Evolutionary conservation across 305 asterid species (phyloP).

Genomic region (Solanum hybrid): DNA sequence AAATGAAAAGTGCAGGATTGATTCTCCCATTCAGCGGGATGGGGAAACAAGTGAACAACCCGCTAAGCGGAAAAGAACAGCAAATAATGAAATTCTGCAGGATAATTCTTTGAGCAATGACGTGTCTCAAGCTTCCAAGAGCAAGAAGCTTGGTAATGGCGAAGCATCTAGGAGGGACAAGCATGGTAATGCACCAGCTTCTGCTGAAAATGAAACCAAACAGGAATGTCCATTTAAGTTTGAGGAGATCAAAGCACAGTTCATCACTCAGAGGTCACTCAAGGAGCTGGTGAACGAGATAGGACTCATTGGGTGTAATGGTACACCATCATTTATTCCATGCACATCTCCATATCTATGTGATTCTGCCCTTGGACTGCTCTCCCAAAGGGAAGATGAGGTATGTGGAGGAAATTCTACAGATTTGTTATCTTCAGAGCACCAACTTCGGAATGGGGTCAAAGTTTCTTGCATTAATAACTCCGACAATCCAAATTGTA

Average conservation of each 20-base stretch:
- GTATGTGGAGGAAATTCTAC: constrained; percentile 19
- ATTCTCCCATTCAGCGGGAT: constrained; percentile 27
- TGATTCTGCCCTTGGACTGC: constrained; percentile 39
- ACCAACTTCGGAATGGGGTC: constrained; percentile 20
- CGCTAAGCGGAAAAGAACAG: constrained; percentile 35
- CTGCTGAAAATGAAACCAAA: constrained; percentile 17
- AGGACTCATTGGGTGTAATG: constrained; percentile 58
- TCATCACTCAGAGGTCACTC: constrained; percentile 47
- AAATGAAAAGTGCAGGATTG: constrained; percentile 38
- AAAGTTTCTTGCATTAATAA: constrained; percentile 12
- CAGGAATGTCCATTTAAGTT: constrained; percentile 51
- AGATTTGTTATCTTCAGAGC: constrained; percentile 19
- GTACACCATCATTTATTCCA: constrained; percentile 43
- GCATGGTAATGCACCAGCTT: constrained; percentile 32
- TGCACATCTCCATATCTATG: constrained; percentile 28
- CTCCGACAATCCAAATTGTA: constrained; percentile 19
- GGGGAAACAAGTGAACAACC: constrained; percentile 33
- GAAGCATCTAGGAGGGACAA: constrained; percentile 32
- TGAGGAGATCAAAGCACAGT: constrained; percentile 71
- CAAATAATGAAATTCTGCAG: constrained; percentile 22
- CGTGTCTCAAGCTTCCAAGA: constrained; percentile 26
- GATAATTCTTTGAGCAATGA: constrained; percentile 29
- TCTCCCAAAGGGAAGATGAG: constrained; percentile 22
- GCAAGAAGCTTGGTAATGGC: constrained; percentile 33
- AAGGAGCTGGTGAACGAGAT: constrained; percentile 55